Evolutionary conservation across 148 eudicot species (phyloP).

Genomic region (Drosera capensis): DNA sequence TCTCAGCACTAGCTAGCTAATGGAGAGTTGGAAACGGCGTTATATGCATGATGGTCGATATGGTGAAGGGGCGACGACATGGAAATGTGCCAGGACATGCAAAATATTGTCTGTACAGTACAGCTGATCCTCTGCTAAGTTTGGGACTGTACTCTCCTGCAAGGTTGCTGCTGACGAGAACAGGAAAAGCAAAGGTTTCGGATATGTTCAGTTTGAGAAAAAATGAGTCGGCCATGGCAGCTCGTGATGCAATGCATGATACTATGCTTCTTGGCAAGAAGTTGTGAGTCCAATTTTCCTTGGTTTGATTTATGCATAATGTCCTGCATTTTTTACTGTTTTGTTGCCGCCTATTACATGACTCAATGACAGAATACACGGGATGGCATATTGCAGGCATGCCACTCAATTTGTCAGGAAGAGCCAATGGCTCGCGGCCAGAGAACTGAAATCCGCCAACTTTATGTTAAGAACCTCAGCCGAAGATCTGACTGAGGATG

Average conservation of each 20-base stretch:
- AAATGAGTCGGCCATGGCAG: constrained; percentile 24
- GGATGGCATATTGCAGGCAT: constrained; percentile 12
- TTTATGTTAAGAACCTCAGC: constrained; percentile 27
- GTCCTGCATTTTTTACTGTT: background rate
- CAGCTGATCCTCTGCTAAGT: too few species aligned
- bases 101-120: too few species aligned
- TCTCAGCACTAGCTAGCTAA: too few species aligned
- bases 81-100: too few species aligned
- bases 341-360: background rate
- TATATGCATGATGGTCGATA: too few species aligned
- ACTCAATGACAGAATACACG: background rate
- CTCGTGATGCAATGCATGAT: constrained; percentile 24
- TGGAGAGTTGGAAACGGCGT: too few species aligned
- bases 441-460: constrained; percentile 16
- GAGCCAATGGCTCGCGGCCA: constrained; percentile 17
- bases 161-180: constrained; percentile 44
- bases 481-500: constrained; percentile 15
- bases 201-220: constrained; percentile 42
- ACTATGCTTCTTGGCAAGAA: constrained; percentile 25
- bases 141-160: constrained; percentile 38
- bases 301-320: background rate
- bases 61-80: too few species aligned
- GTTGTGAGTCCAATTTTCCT: constrained; percentile 18
- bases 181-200: constrained; percentile 43
- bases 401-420: constrained; percentile 32